Evolutionary conservation across 306 rosid species (phyloP).

Genomic region (Hylodesmum podocarpum): DNA sequence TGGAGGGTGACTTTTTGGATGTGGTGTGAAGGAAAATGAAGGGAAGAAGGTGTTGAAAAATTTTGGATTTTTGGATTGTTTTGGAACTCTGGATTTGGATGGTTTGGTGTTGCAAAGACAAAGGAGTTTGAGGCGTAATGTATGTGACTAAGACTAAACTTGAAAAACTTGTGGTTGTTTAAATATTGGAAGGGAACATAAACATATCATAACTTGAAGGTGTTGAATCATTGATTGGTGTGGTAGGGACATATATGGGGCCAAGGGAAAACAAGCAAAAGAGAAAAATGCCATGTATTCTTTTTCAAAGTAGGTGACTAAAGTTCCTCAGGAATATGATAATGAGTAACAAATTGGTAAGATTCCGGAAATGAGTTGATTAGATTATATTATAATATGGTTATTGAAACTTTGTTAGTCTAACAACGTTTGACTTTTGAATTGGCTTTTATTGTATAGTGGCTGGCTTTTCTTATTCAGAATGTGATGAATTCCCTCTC

Average conservation of each 20-base stretch:
- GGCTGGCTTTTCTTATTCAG: constrained; percentile 23
- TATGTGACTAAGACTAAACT: constrained; percentile 29
- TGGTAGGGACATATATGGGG: constrained; percentile 45
- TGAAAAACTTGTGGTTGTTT: constrained; percentile 11
- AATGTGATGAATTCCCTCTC: constrained; percentile 9
- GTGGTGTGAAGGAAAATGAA: constrained; percentile 30
- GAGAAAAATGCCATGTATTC: constrained; percentile 34
- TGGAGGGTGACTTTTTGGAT: constrained; percentile 49
- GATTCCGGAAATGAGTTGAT: constrained; percentile 26
- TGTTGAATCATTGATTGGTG: constrained; percentile 41
- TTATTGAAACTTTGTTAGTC: constrained; percentile 35
- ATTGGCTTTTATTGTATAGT: constrained; percentile 33
- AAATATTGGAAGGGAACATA: constrained; percentile 14
- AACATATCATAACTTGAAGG: constrained; percentile 16
- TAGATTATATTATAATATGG: constrained; percentile 18
- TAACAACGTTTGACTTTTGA: constrained; percentile 50
- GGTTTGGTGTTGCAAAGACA: constrained; percentile 38
- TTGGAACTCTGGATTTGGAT: constrained; percentile 36
- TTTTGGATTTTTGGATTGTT: constrained; percentile 39
- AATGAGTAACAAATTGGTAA: constrained; percentile 35
- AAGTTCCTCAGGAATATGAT: constrained; percentile 37
- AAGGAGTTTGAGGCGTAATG: constrained; percentile 21
- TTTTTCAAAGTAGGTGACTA: constrained; percentile 52
- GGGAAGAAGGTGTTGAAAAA: constrained; percentile 48
- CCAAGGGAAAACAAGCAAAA: constrained; percentile 30